Evolutionary conservation across 257 asterid species (phyloP).

Genomic region (Linaria vulgaris): DNA sequence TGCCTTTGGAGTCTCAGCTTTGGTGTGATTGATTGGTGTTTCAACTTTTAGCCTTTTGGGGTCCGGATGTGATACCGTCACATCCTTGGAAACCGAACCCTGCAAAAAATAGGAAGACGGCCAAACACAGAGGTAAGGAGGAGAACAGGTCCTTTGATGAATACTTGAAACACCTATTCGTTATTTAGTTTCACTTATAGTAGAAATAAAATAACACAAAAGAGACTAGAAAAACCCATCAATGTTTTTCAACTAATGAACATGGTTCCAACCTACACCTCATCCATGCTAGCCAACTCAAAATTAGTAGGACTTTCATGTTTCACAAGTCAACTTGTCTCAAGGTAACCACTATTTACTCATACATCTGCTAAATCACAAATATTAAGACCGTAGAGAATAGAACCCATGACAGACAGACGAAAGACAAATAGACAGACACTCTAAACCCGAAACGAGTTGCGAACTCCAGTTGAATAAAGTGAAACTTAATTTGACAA

Average conservation of each 20-base stretch:
- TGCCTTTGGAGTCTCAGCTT: constrained; percentile 48
- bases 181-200: constrained; percentile 13
- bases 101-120: constrained; percentile 37
- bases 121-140: constrained; percentile 4
- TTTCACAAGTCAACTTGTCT: constrained; percentile 9
- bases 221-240: no score
- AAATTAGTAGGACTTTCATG: not conserved
- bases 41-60: constrained; percentile 47
- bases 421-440: no score
- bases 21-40: constrained; percentile 37
- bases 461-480: constrained; percentile 12
- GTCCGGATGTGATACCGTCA: constrained; percentile 41
- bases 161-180: constrained; percentile 11
- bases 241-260: no score
- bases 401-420: constrained; percentile 1
- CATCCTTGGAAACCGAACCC: constrained; percentile 66
- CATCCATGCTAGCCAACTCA: constrained; percentile 6
- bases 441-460: not conserved
- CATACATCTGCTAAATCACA: constrained; percentile 12
- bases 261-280: not conserved
- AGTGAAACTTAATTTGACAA: not conserved
- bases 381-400: not conserved
- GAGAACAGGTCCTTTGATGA: constrained; percentile 8
- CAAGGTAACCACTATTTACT: not conserved
- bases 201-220: no score